These are phyloP conservation scores for Ophiostoma pallidulum DNA, from an alignment of 2,329 filamentous ascomycete species.

Conservation along the genomic window DNA sequence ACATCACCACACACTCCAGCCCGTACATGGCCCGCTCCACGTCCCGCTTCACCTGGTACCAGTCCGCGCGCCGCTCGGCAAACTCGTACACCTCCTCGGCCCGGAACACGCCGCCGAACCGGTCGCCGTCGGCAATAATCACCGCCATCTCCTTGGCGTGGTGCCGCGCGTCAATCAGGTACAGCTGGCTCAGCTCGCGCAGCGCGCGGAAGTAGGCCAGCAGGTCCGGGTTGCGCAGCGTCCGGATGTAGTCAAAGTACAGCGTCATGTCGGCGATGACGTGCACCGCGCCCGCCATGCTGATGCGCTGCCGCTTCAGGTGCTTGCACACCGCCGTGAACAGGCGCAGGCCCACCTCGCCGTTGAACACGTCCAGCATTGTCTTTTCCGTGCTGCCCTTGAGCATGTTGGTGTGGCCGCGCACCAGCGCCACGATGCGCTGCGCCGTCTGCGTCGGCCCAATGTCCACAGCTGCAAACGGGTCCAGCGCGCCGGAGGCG, in stretches of 20 bases:
- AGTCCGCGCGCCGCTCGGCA: constrained; percentile 86
- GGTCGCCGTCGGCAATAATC: constrained; percentile 83
- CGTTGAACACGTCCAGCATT: constrained; percentile 96
- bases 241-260: constrained; percentile 77
- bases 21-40: constrained; percentile 98
- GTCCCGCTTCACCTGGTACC: constrained; percentile 79
- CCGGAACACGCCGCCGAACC: constrained; percentile 85
- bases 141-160: constrained; percentile 92
- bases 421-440: constrained; percentile 75
- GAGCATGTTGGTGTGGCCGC: constrained; percentile 84
- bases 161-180: constrained; percentile 76
- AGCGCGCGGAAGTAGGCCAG: constrained; percentile 86
- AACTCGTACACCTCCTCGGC: constrained; percentile 98
- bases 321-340: constrained; percentile 94
- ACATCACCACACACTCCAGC: constrained; percentile 82
- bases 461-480: constrained; percentile 18
- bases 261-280: constrained; percentile 95
- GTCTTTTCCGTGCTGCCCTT: constrained; percentile 94
- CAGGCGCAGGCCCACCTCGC: constrained; percentile 87
- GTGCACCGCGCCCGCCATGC: constrained; percentile 78
- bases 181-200: constrained; percentile 88
- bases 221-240: constrained; percentile 72
- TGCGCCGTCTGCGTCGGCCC: constrained; percentile 72
- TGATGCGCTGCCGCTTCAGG: constrained; percentile 89
- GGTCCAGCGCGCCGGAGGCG: constrained; percentile 17